A percentile compares a stretch with the other conserved stretches of the same genome.
Conservation (phyloP, 2,329 filamentous ascomycete genomes). For the Pyricularia pennisetigena region DNA sequence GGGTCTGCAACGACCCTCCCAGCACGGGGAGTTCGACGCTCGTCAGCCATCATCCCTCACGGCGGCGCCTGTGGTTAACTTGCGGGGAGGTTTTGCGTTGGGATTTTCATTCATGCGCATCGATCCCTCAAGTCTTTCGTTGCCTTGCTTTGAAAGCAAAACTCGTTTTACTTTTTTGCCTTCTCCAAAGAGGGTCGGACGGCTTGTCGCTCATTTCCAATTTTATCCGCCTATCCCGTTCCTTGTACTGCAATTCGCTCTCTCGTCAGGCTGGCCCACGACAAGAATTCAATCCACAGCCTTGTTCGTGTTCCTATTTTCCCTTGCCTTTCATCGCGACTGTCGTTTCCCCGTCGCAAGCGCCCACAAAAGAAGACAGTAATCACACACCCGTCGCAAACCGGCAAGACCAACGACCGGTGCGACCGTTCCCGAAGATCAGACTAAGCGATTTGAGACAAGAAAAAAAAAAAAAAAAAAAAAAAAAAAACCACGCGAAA, state of each 20-base stretch:
- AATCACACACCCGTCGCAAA: background rate
- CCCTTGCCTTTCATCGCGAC: background rate
- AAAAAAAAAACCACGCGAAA: too few species aligned
- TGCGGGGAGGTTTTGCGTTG: background rate
- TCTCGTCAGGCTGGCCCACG: background rate
- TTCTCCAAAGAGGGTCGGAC: background rate
- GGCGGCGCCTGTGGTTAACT: background rate
- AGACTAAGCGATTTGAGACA: background rate
- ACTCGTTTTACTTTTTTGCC: background rate
- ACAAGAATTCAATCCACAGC: background rate
- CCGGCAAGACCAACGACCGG: background rate
- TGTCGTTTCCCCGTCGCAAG: constrained; percentile 1
- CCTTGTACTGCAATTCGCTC: background rate
- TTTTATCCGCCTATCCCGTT: background rate
- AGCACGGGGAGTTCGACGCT: background rate
- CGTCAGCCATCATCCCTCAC: background rate
- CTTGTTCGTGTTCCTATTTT: constrained; percentile 1
- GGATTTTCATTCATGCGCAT: background rate
- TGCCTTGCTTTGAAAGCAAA: background rate
- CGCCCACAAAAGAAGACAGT: background rate
- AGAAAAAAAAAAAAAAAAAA: too few species aligned
- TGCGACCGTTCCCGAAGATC: background rate
- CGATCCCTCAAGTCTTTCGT: background rate
- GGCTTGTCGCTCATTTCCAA: background rate
- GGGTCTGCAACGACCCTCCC: background rate